Evolutionary conservation across 306 rosid species (phyloP).

Genomic region (Vigna radiata): DNA sequence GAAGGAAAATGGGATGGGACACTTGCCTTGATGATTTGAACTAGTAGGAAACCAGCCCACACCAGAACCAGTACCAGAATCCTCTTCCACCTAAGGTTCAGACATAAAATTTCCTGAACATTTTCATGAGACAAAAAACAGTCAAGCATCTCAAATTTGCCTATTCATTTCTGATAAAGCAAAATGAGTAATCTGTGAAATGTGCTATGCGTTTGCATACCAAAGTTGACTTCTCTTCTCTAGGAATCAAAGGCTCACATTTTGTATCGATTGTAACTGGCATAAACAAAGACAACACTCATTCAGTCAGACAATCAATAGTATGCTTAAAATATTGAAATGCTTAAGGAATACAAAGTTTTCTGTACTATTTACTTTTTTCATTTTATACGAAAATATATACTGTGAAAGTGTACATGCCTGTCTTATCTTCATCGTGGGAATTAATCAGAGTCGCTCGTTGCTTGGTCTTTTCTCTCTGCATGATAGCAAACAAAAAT

Average conservation of each 20-base stretch:
- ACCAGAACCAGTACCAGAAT: slow-evolving; percentile 53
- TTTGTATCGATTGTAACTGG: slow-evolving; percentile 71
- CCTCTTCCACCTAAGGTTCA: slow-evolving; percentile 80
- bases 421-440: slow-evolving; percentile 57
- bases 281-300: slow-evolving; percentile 13
- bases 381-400: neutral
- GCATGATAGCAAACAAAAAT: slow-evolving; percentile 38
- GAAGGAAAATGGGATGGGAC: neutral
- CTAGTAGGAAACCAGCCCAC: slow-evolving; percentile 71
- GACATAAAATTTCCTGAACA: slow-evolving; percentile 66
- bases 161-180: neutral
- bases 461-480: slow-evolving; percentile 61
- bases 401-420: neutral
- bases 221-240: slow-evolving; percentile 61
- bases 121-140: neutral
- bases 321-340: neutral
- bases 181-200: neutral
- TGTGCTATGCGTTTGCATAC: slow-evolving; percentile 52
- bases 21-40: slow-evolving; percentile 80
- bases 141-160: neutral
- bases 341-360: neutral
- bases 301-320: neutral
- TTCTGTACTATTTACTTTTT: neutral
- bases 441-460: slow-evolving; percentile 52
- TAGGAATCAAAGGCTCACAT: slow-evolving; percentile 62